A percentile compares a stretch with the other conserved stretches of the same genome.
These are phyloP conservation scores for Pythium pyrilobum DNA, from an alignment of 352 stramenopile genomes.

Conservation along the genomic window DNA sequence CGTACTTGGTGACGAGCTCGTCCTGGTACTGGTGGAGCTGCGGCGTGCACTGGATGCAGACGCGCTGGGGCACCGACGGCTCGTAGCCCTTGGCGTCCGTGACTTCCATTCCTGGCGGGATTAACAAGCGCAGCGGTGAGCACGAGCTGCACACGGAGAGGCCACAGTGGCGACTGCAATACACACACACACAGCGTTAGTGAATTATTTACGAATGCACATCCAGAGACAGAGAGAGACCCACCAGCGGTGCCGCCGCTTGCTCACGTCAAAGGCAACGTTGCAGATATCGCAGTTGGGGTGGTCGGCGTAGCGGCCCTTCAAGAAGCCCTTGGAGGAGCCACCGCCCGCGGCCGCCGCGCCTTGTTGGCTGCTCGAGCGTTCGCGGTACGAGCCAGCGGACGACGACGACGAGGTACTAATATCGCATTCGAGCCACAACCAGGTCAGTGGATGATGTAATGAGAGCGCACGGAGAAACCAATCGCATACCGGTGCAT, in stretches of 20 bases:
- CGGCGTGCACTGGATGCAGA: constrained; percentile 48
- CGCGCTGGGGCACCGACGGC: constrained; percentile 46
- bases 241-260: constrained; percentile 59
- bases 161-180: constrained; percentile 42
- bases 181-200: neutral
- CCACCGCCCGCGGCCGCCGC: constrained; percentile 3
- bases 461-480: neutral
- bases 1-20: constrained; percentile 37
- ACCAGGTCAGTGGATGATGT: neutral
- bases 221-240: neutral
- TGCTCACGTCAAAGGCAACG: constrained; percentile 54
- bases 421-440: neutral
- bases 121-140: constrained; percentile 50
- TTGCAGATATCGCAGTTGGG: constrained; percentile 62
- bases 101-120: constrained; percentile 45
- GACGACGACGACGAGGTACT: constrained; percentile 34
- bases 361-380: neutral
- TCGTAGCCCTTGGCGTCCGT: constrained; percentile 45
- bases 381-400: constrained; percentile 23
- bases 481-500: constrained; percentile 10
- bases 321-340: constrained; percentile 42
- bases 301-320: constrained; percentile 65
- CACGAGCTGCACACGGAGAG: constrained; percentile 49
- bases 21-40: constrained; percentile 41
- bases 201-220: neutral